Evolutionary conservation across 2,329 filamentous ascomycete species (phyloP).

Genomic region (Sclerotiophoma versabilis): DNA sequence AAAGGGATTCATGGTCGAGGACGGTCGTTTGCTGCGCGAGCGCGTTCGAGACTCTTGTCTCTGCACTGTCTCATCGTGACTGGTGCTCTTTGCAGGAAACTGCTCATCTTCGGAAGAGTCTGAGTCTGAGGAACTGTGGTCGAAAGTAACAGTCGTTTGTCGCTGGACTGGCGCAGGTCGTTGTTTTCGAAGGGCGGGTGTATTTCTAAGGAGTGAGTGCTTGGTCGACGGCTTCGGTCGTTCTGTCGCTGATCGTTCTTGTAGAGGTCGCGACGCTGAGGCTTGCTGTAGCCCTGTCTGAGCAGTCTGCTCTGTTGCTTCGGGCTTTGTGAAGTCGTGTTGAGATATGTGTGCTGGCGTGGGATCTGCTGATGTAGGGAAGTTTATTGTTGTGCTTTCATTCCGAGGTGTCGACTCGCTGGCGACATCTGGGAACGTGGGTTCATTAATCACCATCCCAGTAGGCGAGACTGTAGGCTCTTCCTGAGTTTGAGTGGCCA

Average conservation of each 20-base stretch:
- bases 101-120: constrained; percentile 35
- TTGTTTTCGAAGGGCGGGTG: constrained; percentile 18
- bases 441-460: constrained; percentile 17
- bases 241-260: constrained; percentile 41
- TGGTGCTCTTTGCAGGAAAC: constrained; percentile 24
- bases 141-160: constrained; percentile 39
- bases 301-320: neutral
- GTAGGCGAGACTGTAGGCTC: constrained; percentile 7
- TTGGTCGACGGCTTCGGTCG: constrained; percentile 35
- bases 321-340: neutral
- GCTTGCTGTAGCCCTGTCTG: neutral
- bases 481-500: constrained; percentile 3
- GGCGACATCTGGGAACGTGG: constrained; percentile 12
- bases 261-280: constrained; percentile 26
- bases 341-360: constrained; percentile 12
- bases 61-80: constrained; percentile 21
- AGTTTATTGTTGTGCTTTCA: constrained; percentile 5
- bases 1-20: constrained; percentile 45
- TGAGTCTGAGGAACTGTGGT: constrained; percentile 27
- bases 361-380: constrained; percentile 5
- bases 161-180: constrained; percentile 24
- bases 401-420: neutral
- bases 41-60: constrained; percentile 7
- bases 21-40: constrained; percentile 14
- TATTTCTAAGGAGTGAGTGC: constrained; percentile 30